Percentiles rank a stretch among this genome's conserved stretches.
These are phyloP conservation scores for Penicillium sp. DNA, from an alignment of 2,329 filamentous ascomycete species.

Conservation along the genomic window DNA sequence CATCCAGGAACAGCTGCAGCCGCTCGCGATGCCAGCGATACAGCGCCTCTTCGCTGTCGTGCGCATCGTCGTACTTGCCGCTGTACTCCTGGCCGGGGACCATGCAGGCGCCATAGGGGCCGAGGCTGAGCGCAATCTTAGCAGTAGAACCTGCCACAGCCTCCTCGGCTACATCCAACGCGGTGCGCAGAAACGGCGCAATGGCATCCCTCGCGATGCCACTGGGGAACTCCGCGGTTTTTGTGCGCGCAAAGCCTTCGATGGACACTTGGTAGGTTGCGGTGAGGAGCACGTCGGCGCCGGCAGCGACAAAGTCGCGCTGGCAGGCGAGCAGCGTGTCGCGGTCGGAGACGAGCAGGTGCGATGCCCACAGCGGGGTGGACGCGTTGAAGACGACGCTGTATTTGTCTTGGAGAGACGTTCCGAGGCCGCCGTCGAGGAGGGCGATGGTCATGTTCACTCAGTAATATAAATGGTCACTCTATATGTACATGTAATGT, in stretches of 20 bases:
- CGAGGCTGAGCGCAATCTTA: slow-evolving; percentile 54
- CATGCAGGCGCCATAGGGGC: slow-evolving; percentile 66
- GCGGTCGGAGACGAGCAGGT: slow-evolving; percentile 56
- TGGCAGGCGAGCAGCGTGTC: slow-evolving; percentile 54
- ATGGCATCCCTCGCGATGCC: slow-evolving; percentile 44
- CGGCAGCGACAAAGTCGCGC: slow-evolving; percentile 52
- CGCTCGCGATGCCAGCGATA: slow-evolving; percentile 56
- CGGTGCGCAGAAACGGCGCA: slow-evolving; percentile 39
- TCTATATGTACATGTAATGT: no score
- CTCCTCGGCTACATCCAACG: slow-evolving; percentile 33
- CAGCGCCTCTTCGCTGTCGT: slow-evolving; percentile 44
- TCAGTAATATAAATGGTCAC: no score
- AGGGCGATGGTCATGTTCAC: no score
- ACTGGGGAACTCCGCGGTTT: slow-evolving; percentile 37
- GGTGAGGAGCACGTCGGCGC: slow-evolving; percentile 61
- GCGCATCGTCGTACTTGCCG: slow-evolving; percentile 54
- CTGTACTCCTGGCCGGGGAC: slow-evolving; percentile 63
- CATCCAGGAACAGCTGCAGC: slow-evolving; percentile 47
- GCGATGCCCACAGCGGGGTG: slow-evolving; percentile 63
- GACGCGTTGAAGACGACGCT: slow-evolving; percentile 48
- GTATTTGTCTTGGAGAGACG: slow-evolving; percentile 59
- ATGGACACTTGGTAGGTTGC: slow-evolving; percentile 64
- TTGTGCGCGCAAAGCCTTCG: slow-evolving; percentile 54
- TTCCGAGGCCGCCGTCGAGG: slow-evolving; percentile 66
- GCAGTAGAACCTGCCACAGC: slow-evolving; percentile 22